Base-by-base conservation (phyloP, 2,329 filamentous ascomycete species). In the Cercospora zeae-maydis region DNA sequence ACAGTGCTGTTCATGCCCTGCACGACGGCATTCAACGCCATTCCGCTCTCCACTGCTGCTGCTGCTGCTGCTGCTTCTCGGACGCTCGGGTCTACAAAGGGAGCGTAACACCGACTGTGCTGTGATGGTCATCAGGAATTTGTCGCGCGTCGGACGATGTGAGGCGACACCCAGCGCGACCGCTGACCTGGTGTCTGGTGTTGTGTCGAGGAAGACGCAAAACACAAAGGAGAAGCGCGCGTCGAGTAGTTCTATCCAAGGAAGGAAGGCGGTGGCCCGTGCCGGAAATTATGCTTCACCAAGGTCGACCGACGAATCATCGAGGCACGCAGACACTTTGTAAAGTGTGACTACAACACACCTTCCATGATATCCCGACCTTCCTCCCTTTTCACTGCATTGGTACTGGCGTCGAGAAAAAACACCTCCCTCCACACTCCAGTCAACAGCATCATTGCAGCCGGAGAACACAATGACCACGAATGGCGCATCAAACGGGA, bases 21-120 rank as follows among this genome's bases (percentile, higher is more conserved):
- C 59, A 51, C 53, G 63, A 62, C 58, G 33, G 53, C 58, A 56
- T 62, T 55, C 51, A 65, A 63, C 36, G 69, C 69, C 66, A 69
- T 71, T 31, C 53, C 56, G 45, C 58, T 61, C 52, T 52, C 47
- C 47, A 30, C 36, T 39, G 36, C 36, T 16, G 36, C 47, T 56
- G 57, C 54, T 16, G 36, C 47, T 56, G 57, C 54, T 45, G 37
- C 52, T 30, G 31, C 59, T 59, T 47, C 54, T 34, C 31, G 53
- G 27, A 39, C 52, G 58, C 42, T 63, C 63, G 61, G 57, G 57
- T 59, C 64, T 67, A 67, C 66, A 57, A 56, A 19, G 51, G 13
- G 42, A 24, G 31, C 58, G 45, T 62, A 58, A 64, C 61, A 67
- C 63, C 59, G 63, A 52, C 57, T 52, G 45, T 49, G 57, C 19